A percentile compares a stretch with the other conserved stretches of the same genome.
Conservation (phyloP, 2,329 filamentous ascomycete species). For the Microdochium nivale region DNA sequence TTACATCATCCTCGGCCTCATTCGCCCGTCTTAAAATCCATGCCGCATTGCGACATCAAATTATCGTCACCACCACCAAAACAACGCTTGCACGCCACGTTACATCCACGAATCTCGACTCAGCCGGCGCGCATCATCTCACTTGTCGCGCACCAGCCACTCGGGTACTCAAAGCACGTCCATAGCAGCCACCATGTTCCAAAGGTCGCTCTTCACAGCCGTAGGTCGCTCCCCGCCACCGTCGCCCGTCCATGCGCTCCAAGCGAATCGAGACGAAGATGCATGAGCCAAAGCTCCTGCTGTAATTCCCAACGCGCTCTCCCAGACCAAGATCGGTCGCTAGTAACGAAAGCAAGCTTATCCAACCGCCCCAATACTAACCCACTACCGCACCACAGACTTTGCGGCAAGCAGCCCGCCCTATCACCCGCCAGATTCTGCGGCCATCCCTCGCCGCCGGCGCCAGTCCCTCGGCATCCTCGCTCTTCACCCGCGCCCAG, state of each 20-base stretch:
- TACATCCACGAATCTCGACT: not conserved
- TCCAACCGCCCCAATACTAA: too few species aligned
- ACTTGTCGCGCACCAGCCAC: not conserved
- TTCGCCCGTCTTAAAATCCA: not conserved
- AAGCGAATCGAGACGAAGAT: too few species aligned
- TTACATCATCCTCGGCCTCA: not conserved
- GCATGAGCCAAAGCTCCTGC: too few species aligned
- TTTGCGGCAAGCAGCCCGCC: slow-evolving; percentile 3
- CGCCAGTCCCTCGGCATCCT: too few species aligned
- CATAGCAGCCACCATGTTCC: not conserved
- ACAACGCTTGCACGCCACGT: not conserved
- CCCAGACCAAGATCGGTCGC: too few species aligned
- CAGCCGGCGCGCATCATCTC: not conserved
- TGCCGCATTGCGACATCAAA: not conserved
- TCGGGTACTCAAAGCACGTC: not conserved
- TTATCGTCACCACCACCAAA: not conserved
- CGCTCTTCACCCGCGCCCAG: slow-evolving; percentile 20
- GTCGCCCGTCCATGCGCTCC: too few species aligned
- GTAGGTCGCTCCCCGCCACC: not conserved
- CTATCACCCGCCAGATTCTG: slow-evolving; percentile 17
- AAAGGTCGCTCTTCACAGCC: not conserved
- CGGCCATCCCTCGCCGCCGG: not conserved
- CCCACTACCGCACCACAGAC: not conserved
- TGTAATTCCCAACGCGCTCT: too few species aligned
- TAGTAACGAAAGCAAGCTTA: too few species aligned